Evolutionary conservation across 1,284 basidiomycete species (phyloP).

Genomic region (Ceratobasidium sp.): DNA sequence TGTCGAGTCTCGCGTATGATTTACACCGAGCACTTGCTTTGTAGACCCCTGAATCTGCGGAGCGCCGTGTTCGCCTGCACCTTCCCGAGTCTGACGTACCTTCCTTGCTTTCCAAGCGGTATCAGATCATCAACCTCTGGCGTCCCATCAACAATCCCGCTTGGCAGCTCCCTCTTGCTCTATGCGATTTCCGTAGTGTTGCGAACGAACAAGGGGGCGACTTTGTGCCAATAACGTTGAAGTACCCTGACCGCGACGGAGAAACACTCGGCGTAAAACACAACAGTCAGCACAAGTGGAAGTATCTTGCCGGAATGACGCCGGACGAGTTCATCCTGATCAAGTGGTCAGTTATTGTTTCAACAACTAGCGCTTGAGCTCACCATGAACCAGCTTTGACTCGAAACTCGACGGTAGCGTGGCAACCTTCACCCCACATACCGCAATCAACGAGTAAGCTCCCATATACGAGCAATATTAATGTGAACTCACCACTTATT

Average conservation of each 20-base stretch:
- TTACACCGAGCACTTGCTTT: constrained; percentile 47
- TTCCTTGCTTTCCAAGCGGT: constrained; percentile 63
- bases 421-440: constrained; percentile 70
- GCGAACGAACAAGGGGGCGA: constrained; percentile 61
- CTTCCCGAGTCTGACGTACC: constrained; percentile 66
- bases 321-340: constrained; percentile 75
- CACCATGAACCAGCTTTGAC: constrained; percentile 3
- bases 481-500: background rate
- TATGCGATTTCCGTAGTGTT: constrained; percentile 74
- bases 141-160: constrained; percentile 69
- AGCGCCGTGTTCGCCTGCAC: constrained; percentile 67
- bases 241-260: constrained; percentile 69
- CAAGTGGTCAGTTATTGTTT: constrained; percentile 68
- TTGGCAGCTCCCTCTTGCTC: constrained; percentile 71
- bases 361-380: background rate
- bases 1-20: constrained; percentile 50
- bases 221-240: constrained; percentile 65
- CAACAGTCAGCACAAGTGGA: constrained; percentile 72
- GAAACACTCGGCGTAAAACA: constrained; percentile 71
- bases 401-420: constrained; percentile 62
- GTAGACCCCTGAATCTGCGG: constrained; percentile 66
- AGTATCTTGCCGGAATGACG: constrained; percentile 72
- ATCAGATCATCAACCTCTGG: constrained; percentile 82
- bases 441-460: constrained; percentile 65
- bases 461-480: background rate